Evolutionary conservation across 768 basidiomycete species (phyloP), one percentile per base, ranked within the genome.

Genomic region (Boletus subparvulus): DNA sequence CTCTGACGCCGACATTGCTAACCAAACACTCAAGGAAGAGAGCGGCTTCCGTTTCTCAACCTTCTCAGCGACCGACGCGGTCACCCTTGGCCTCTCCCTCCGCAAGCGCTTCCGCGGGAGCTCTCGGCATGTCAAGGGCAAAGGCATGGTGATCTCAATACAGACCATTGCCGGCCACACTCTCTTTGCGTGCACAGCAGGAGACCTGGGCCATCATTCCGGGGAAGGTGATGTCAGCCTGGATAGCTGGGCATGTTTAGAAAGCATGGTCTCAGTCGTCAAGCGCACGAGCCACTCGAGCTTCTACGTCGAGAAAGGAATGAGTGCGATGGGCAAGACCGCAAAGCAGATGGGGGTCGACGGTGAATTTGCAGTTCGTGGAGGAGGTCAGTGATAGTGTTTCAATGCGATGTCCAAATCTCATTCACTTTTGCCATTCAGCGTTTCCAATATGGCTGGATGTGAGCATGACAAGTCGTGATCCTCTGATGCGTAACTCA

Each of bases 371-470:
- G 75, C 81, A 32, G 79, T 90, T 43, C 81, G 83, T 56, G 91
- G 91, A 48, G 91, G 91, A 74, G 91, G 91, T 92, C 61, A 71
- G 85, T 77, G 39, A 21, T 16, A 32, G 4, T 19, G 11, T 16
- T 47, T 36, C n/a, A 46, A 24, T 7, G 26, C 2, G 1, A 50
- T 11, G 43, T 24, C 26, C 43, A 14, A 28, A 24, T 33, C 52
- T 62, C 47, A 62, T 54, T 32, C 46, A 37, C 21, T 17, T 32
- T 32, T 46, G 51, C n/a, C 48, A 49, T 55, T 39, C 59, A 92
- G 90, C 90, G 0, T 92, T 90, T 77, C 90, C 90, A 5, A 84
- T 92, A 61, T 92, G 90, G 89, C 73, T 92, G 55, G 86, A 91
- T 79, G 90, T 87, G 68, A 63, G 71, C 55, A 26, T 19, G 43